Evolutionary conservation across 257 asterid species (phyloP).

Genomic region (Osmanthus fragrans): DNA sequence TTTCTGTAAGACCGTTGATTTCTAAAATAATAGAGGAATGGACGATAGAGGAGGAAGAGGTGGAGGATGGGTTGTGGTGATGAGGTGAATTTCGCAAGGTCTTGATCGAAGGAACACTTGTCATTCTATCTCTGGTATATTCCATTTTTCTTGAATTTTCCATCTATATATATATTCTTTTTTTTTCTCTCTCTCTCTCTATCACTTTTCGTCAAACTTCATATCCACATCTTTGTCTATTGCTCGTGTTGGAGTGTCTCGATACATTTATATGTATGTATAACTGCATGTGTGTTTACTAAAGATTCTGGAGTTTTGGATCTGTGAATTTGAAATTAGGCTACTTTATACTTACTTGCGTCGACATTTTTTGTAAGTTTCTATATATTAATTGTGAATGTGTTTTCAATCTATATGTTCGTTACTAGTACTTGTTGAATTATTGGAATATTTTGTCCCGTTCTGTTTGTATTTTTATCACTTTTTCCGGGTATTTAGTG

Average conservation of each 20-base stretch:
- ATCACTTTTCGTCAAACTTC: slow-evolving; percentile 27
- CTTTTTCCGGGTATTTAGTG: no score
- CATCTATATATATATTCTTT: background rate
- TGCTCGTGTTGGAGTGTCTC: slow-evolving; percentile 19
- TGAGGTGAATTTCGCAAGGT: slow-evolving; percentile 88
- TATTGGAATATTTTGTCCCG: no score
- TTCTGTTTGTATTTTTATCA: no score
- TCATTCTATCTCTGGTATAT: slow-evolving; percentile 78
- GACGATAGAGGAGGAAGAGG: slow-evolving; percentile 70
- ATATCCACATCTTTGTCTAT: slow-evolving; percentile 14
- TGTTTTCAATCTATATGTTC: no score
- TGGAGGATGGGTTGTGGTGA: slow-evolving; percentile 88
- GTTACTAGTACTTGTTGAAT: no score
- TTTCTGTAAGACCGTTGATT: background rate
- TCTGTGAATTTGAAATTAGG: slow-evolving; percentile 50
- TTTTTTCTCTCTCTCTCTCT: slow-evolving; percentile 22
- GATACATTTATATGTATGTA: background rate
- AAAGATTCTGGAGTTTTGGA: slow-evolving; percentile 44
- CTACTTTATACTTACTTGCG: slow-evolving; percentile 57
- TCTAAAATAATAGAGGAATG: slow-evolving; percentile 37
- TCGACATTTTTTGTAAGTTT: slow-evolving; percentile 66
- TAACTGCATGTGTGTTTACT: slow-evolving; percentile 18
- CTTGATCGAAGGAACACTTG: slow-evolving; percentile 79
- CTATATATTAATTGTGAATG: background rate
- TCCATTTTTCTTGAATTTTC: slow-evolving; percentile 10